phyloP scores from a whole-genome alignment of 768 basidiomycete genomes.

The Amanita thiersii region DNA sequence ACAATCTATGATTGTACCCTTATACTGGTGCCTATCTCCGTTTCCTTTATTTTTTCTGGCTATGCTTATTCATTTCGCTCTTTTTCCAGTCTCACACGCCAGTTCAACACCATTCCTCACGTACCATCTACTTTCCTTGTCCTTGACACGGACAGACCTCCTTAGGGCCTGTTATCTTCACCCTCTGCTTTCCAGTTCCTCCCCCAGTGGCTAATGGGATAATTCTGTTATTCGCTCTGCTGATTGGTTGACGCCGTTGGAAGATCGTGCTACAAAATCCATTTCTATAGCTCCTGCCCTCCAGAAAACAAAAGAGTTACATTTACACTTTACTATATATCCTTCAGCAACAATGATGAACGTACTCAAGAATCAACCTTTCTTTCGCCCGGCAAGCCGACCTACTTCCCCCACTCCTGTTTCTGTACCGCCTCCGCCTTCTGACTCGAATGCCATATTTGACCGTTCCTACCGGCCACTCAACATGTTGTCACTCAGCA shows the following conservation, averaged over 20 bases:
- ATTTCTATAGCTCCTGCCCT: conserved; percentile 23
- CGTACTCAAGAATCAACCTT: conserved; percentile 57
- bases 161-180: conserved; percentile 41
- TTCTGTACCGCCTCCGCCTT: conserved; percentile 21
- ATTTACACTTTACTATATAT: conserved; percentile 11
- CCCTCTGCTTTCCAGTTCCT: conserved; percentile 12
- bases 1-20: conserved; percentile 49
- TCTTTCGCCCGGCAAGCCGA: conserved; percentile 57
- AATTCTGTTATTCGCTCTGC: conserved; percentile 26
- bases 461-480: conserved; percentile 45
- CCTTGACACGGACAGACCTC: conserved; percentile 70
- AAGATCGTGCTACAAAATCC: no score
- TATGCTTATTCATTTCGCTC: conserved; percentile 7
- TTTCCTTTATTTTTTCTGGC: conserved; percentile 7
- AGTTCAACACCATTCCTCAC: conserved; percentile 50
- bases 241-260: conserved; percentile 31
- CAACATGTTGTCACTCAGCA: conserved; percentile 51
- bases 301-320: conserved; percentile 13
- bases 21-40: conserved; percentile 20
- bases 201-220: conserved; percentile 43
- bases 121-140: conserved; percentile 51
- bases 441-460: conserved; percentile 27
- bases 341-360: conserved; percentile 39
- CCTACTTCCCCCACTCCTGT: conserved; percentile 53
- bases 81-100: conserved; percentile 35